Evolutionary conservation across 78 protist species (phyloP).

Genomic region (Dictyostelium purpureum): DNA sequence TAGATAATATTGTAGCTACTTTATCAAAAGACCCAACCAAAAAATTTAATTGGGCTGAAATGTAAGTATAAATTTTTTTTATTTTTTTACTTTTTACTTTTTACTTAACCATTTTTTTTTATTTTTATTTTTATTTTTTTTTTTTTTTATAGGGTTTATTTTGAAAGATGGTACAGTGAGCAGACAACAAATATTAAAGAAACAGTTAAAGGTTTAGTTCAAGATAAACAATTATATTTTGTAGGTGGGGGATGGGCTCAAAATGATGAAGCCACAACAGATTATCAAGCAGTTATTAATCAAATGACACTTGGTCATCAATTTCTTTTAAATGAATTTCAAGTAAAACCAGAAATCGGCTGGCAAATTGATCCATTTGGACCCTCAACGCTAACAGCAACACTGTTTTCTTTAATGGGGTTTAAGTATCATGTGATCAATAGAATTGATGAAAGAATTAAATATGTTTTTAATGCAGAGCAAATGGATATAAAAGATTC

Average conservation of each 20-base stretch:
- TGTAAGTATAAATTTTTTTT: neutral
- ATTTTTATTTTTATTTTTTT: no score
- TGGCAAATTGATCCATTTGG: slow-evolving; percentile 83
- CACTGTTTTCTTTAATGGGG: slow-evolving; percentile 31
- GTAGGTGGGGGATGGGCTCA: slow-evolving; percentile 77
- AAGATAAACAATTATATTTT: slow-evolving; percentile 29
- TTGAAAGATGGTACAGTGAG: slow-evolving; percentile 45
- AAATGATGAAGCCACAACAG: slow-evolving; percentile 70
- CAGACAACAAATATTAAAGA: slow-evolving; percentile 4
- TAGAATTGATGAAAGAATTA: slow-evolving; percentile 42
- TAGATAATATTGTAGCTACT: neutral
- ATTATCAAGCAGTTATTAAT: slow-evolving; percentile 59
- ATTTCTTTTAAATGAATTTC: slow-evolving; percentile 32
- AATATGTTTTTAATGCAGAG: neutral
- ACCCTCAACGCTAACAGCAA: slow-evolving; percentile 56
- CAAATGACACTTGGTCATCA: slow-evolving; percentile 77
- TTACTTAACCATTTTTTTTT: no score
- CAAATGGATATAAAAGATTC: slow-evolving; percentile 1
- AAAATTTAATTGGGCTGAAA: slow-evolving; percentile 73
- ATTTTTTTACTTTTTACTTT: neutral
- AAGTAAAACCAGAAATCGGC: slow-evolving; percentile 33
- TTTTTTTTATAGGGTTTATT: slow-evolving; percentile 4
- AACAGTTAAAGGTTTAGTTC: slow-evolving; percentile 23
- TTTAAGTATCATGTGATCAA: slow-evolving; percentile 52
- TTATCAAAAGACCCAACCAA: slow-evolving; percentile 13